A percentile compares a stretch with the other conserved stretches of the same genome.
Evolutionary conservation across 768 basidiomycete species (phyloP).

Genomic region (Filobasidium wieringae): DNA sequence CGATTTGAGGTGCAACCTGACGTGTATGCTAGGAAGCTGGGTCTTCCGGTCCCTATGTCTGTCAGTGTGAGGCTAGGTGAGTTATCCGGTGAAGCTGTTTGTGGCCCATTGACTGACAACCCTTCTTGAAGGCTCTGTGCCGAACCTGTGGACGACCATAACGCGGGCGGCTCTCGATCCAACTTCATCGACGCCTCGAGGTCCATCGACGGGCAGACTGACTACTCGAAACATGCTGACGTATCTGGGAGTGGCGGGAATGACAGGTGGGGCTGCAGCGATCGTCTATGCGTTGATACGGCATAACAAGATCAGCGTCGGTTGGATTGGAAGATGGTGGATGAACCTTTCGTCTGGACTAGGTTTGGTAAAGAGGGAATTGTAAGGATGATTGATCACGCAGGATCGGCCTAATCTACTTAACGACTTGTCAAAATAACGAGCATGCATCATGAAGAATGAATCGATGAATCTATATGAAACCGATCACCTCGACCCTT

Average conservation of each 20-base stretch:
- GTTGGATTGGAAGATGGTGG: slow-evolving; percentile 9
- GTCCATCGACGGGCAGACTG: slow-evolving; percentile 15
- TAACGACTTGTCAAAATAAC: too few relatives aligned
- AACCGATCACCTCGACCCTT: too few relatives aligned
- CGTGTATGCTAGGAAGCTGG: slow-evolving; percentile 79
- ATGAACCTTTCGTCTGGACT: not conserved
- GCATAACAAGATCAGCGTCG: slow-evolving; percentile 11
- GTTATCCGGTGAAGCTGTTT: slow-evolving; percentile 51
- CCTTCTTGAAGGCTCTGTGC: slow-evolving; percentile 19
- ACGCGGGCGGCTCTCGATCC: slow-evolving; percentile 35
- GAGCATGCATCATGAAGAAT: too few relatives aligned
- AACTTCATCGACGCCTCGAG: slow-evolving; percentile 27
- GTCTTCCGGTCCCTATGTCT: slow-evolving; percentile 85
- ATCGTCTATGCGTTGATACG: slow-evolving; percentile 9
- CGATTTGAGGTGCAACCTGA: slow-evolving; percentile 98
- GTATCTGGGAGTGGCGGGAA: slow-evolving; percentile 10
- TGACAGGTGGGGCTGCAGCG: slow-evolving; percentile 8
- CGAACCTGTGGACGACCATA: slow-evolving; percentile 36
- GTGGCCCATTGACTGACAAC: not conserved
- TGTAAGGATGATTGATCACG: too few relatives aligned
- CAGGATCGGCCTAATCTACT: too few relatives aligned
- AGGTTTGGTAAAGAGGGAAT: not conserved
- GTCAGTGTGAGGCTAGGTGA: slow-evolving; percentile 81
- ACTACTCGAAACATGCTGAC: slow-evolving; percentile 1
- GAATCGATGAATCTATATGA: too few relatives aligned